Percentiles rank a stretch among this genome's conserved stretches.
Conservation (phyloP, 139 green algal genomes). For the Coccomyxa sp. region DNA sequence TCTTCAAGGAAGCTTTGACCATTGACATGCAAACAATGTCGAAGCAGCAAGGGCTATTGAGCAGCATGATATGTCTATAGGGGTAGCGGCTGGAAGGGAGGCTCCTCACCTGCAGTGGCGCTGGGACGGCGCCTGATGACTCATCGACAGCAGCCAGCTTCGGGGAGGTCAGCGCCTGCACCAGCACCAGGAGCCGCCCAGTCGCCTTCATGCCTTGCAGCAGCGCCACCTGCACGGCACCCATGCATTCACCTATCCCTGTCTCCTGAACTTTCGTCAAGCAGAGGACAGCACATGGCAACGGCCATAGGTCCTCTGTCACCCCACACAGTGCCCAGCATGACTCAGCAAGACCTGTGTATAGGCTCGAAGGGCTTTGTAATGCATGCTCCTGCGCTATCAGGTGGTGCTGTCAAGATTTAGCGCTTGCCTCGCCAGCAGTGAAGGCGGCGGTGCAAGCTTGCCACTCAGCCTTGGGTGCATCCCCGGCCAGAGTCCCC, state of each 20-base stretch:
- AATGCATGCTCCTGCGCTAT: neutral
- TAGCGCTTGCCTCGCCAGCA: constrained; percentile 38
- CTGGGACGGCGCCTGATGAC: neutral
- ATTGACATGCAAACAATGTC: no score
- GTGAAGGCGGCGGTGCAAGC: constrained; percentile 47
- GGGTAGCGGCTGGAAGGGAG: neutral
- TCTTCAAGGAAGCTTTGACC: no score
- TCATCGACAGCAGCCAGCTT: constrained; percentile 16
- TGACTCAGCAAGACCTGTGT: neutral
- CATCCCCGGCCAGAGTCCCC: neutral
- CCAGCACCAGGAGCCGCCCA: constrained; percentile 42
- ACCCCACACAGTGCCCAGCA: neutral
- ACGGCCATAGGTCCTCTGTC: neutral
- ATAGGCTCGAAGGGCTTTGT: neutral
- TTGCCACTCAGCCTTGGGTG: neutral
- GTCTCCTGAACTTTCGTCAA: no score
- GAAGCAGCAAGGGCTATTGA: neutral
- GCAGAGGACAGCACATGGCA: neutral
- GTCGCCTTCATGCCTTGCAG: constrained; percentile 23
- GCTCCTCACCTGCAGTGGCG: constrained; percentile 1
- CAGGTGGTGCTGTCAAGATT: neutral
- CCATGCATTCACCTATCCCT: neutral
- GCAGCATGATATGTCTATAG: neutral
- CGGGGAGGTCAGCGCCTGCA: constrained; percentile 61
- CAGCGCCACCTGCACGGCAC: constrained; percentile 41